These are phyloP conservation scores for Colletotrichum zoysiae DNA, from an alignment of 2,329 filamentous ascomycete genomes.

Conservation along the genomic window DNA sequence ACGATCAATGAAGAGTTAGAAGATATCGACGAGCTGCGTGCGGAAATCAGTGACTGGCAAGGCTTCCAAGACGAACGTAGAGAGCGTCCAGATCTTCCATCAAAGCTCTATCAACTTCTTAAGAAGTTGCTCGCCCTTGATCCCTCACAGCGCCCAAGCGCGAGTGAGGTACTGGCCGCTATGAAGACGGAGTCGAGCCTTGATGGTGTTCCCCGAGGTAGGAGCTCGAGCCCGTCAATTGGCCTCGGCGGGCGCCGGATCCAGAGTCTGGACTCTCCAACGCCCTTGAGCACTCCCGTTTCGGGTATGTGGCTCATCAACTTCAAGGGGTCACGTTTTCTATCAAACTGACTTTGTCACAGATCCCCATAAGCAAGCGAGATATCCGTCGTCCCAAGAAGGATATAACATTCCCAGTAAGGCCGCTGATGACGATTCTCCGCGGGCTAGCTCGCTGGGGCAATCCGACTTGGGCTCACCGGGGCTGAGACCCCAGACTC, in stretches of 20 bases:
- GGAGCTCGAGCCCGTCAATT: slow-evolving; percentile 52
- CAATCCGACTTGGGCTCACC: slow-evolving; percentile 48
- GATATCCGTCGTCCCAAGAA: slow-evolving; percentile 47
- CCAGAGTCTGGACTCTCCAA: slow-evolving; percentile 68
- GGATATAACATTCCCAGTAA: slow-evolving; percentile 46
- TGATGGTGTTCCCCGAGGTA: slow-evolving; percentile 55
- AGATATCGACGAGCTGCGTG: slow-evolving; percentile 85
- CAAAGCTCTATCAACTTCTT: slow-evolving; percentile 86
- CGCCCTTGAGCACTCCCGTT: slow-evolving; percentile 62
- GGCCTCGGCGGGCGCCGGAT: slow-evolving; percentile 61
- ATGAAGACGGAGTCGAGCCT: slow-evolving; percentile 76
- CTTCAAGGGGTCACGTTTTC: slow-evolving; percentile 19
- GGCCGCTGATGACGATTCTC: slow-evolving; percentile 45
- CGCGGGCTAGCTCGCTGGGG: slow-evolving; percentile 48
- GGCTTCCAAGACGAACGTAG: slow-evolving; percentile 85
- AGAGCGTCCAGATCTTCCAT: slow-evolving; percentile 83
- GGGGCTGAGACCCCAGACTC: slow-evolving; percentile 40
- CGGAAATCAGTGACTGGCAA: slow-evolving; percentile 87
- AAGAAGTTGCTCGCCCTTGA: slow-evolving; percentile 84
- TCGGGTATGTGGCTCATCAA: slow-evolving; percentile 52
- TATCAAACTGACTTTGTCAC: slow-evolving; percentile 38
- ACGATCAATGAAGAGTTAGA: slow-evolving; percentile 91
- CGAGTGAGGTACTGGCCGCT: slow-evolving; percentile 84
- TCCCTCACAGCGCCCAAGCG: slow-evolving; percentile 82
- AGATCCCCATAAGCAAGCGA: slow-evolving; percentile 52